phyloP scores from a whole-genome alignment of 164 flowering plant species.

The Hamamelis virginiana region DNA sequence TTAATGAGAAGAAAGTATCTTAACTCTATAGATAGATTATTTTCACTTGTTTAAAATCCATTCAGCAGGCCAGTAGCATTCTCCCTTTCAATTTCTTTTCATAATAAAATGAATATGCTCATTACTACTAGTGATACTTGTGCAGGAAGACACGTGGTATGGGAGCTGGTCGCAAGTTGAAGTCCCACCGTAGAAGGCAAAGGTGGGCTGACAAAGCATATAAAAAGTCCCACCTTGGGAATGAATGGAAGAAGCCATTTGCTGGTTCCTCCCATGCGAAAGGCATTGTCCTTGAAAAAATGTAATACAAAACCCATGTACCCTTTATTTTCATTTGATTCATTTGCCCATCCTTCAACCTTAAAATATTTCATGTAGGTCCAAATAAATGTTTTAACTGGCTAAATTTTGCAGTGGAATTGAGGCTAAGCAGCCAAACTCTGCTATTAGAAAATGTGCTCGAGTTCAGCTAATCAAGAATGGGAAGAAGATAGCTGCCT shows the following conservation, averaged over 20 bases:
- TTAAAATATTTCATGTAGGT: neutral
- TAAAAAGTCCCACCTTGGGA: conserved; percentile 32
- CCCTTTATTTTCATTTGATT: neutral
- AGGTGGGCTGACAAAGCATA: conserved; percentile 38
- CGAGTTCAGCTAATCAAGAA: conserved; percentile 32
- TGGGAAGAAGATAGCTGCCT: conserved; percentile 37
- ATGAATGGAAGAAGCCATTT: conserved; percentile 39
- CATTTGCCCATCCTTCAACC: neutral
- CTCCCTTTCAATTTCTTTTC: neutral
- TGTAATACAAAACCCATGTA: conserved; percentile 8
- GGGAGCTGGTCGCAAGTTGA: conserved; percentile 38
- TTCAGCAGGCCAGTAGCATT: neutral
- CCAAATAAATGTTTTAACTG: neutral
- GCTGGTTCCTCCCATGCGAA: conserved; percentile 36
- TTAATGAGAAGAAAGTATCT: too few relatives aligned
- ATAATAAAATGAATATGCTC: neutral
- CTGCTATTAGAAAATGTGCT: conserved; percentile 35
- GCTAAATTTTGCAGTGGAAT: conserved; percentile 23
- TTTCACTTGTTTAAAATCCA: neutral
- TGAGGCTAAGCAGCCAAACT: conserved; percentile 36
- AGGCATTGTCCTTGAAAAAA: conserved; percentile 34
- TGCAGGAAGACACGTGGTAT: conserved; percentile 35
- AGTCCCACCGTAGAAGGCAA: conserved; percentile 32
- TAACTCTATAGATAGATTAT: too few relatives aligned
- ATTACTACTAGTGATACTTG: neutral